These are phyloP conservation scores for Penicillium rolfsii DNA, from an alignment of 2,329 filamentous ascomycete species.

Conservation along the genomic window DNA sequence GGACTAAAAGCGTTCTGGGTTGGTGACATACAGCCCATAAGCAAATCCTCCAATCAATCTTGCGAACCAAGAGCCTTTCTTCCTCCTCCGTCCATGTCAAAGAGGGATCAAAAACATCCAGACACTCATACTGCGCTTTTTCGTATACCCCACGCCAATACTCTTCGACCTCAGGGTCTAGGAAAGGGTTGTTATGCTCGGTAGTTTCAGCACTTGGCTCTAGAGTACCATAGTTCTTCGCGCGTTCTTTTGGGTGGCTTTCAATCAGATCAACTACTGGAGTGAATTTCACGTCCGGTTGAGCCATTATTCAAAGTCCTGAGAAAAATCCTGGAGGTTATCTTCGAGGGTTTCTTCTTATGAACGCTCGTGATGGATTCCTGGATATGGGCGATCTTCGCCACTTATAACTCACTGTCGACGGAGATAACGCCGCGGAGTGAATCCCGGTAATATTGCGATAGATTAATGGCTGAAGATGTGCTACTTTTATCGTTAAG, in stretches of 20 bases:
- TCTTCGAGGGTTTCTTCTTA: not conserved
- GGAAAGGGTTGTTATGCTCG: slow-evolving; percentile 43
- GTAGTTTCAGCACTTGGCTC: not conserved
- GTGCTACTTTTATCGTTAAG: not conserved
- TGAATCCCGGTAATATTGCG: not conserved
- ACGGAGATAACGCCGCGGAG: not conserved
- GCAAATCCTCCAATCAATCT: slow-evolving; percentile 1
- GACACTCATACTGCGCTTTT: slow-evolving; percentile 53
- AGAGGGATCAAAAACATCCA: slow-evolving; percentile 48
- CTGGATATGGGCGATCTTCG: no score
- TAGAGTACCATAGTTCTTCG: not conserved
- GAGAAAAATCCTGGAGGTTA: not conserved
- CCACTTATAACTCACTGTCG: not conserved
- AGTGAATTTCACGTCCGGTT: not conserved
- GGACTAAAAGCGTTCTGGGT: slow-evolving; percentile 28
- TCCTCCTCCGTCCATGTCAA: slow-evolving; percentile 42
- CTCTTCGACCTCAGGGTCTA: slow-evolving; percentile 56
- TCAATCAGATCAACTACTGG: not conserved
- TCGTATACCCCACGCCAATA: slow-evolving; percentile 60
- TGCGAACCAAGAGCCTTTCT: slow-evolving; percentile 13
- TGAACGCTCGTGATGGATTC: not conserved
- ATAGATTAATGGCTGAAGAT: slow-evolving; percentile 1
- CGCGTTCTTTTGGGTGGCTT: not conserved
- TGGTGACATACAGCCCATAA: slow-evolving; percentile 13
- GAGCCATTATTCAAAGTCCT: not conserved